These are phyloP conservation scores for Cladosporium sphaerospermum DNA, from an alignment of 2,329 filamentous ascomycete species.

Conservation along the genomic window DNA sequence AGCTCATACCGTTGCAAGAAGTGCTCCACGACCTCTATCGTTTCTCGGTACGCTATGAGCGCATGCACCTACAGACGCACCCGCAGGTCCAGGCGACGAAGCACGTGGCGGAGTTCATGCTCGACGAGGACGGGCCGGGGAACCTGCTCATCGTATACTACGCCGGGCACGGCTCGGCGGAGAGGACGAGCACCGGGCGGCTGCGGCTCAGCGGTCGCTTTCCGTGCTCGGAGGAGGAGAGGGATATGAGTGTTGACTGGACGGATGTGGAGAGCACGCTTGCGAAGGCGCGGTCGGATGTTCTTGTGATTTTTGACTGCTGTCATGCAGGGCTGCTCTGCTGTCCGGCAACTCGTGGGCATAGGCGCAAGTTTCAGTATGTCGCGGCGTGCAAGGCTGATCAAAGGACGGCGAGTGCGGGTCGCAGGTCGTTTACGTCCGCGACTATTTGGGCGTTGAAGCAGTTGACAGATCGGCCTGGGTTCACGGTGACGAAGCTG, in stretches of 20 bases:
- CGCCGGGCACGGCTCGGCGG: background rate
- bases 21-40: background rate
- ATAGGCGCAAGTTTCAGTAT: constrained; percentile 1
- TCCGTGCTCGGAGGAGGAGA: background rate
- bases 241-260: background rate
- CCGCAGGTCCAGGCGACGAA: constrained; percentile 1
- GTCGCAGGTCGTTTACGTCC: constrained; percentile 4
- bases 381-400: constrained; percentile 5
- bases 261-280: constrained; percentile 1
- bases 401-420: background rate
- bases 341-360: background rate
- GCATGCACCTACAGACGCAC: background rate
- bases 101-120: background rate
- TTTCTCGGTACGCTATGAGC: background rate
- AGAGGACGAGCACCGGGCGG: background rate
- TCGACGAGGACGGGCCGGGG: background rate
- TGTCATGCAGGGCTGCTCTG: constrained; percentile 1
- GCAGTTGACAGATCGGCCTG: background rate
- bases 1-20: background rate
- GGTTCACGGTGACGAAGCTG: background rate
- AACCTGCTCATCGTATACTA: constrained; percentile 1
- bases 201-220: background rate
- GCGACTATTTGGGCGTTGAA: constrained; percentile 5
- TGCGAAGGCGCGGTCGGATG: background rate
- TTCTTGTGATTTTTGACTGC: constrained; percentile 8